Evolutionary conservation across 2,329 filamentous ascomycete genomes (phyloP).

Genomic region (Fusarium sp.): DNA sequence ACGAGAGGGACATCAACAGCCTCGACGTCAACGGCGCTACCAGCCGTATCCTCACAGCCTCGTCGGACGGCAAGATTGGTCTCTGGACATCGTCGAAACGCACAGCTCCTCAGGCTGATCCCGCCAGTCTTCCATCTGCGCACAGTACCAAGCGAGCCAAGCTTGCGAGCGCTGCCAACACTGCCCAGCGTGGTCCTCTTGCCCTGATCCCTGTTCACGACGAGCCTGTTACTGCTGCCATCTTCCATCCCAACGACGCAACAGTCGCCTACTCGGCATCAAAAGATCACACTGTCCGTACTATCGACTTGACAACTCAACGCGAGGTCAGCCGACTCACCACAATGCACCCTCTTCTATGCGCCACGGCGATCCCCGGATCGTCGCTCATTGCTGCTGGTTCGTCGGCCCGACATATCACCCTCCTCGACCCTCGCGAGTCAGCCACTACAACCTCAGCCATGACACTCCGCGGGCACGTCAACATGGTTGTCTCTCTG

Average conservation of each 20-base stretch:
- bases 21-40: slow-evolving; percentile 80
- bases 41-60: slow-evolving; percentile 86
- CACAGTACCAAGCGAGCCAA: slow-evolving; percentile 83
- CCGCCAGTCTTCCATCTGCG: slow-evolving; percentile 75
- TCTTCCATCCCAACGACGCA: slow-evolving; percentile 86
- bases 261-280: slow-evolving; percentile 94
- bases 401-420: slow-evolving; percentile 87
- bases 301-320: slow-evolving; percentile 88
- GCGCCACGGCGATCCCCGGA: slow-evolving; percentile 79
- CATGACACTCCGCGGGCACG: slow-evolving; percentile 92
- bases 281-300: slow-evolving; percentile 90
- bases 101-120: slow-evolving; percentile 79
- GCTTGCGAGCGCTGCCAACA: slow-evolving; percentile 59
- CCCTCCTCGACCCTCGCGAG: slow-evolving; percentile 89
- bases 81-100: slow-evolving; percentile 88
- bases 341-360: slow-evolving; percentile 86
- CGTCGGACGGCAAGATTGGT: slow-evolving; percentile 85
- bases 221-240: slow-evolving; percentile 79
- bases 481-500: slow-evolving; percentile 74
- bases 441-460: slow-evolving; percentile 81
- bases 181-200: slow-evolving; percentile 83
- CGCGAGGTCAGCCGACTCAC: slow-evolving; percentile 84
- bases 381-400: slow-evolving; percentile 76
- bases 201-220: slow-evolving; percentile 79
- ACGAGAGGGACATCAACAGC: slow-evolving; percentile 79